These are phyloP conservation scores for Verticillium nonalfalfae DNA, from an alignment of 2,329 filamentous ascomycete species.

Conservation along the genomic window DNA sequence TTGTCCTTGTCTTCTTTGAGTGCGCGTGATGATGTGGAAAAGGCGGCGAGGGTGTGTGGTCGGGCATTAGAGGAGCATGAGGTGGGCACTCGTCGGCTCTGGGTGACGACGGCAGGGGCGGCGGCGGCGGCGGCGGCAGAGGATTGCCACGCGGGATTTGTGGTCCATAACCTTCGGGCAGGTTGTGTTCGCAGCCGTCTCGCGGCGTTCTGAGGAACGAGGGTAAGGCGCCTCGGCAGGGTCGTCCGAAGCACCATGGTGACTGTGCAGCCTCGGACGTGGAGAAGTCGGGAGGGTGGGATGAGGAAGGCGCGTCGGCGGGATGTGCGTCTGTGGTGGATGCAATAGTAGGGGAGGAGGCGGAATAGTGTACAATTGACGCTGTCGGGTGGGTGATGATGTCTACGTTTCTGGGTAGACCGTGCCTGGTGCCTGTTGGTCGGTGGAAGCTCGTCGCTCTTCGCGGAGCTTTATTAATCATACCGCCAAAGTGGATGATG, in stretches of 20 bases:
- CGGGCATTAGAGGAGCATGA: slow-evolving; percentile 5
- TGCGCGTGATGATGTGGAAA: slow-evolving; percentile 26
- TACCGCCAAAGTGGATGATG: not conserved
- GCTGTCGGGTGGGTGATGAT: not conserved
- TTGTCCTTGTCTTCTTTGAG: slow-evolving; percentile 30
- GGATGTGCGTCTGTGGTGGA: not conserved
- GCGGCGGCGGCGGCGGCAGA: slow-evolving; percentile 22
- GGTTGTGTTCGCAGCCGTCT: slow-evolving; percentile 15
- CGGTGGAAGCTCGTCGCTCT: slow-evolving; percentile 2
- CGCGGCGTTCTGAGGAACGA: slow-evolving; percentile 24
- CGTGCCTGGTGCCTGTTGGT: not conserved
- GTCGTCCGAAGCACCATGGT: slow-evolving; percentile 35
- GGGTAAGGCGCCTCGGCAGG: slow-evolving; percentile 29
- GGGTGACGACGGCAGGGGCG: slow-evolving; percentile 5
- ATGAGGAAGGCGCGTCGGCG: not conserved
- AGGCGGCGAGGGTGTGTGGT: slow-evolving; percentile 16
- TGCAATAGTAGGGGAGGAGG: not conserved
- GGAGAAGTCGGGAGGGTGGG: not conserved
- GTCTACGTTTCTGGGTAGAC: not conserved
- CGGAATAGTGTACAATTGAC: not conserved
- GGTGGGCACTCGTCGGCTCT: slow-evolving; percentile 18
- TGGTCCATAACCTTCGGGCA: slow-evolving; percentile 5
- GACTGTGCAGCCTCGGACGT: not conserved
- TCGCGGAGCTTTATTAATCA: slow-evolving; percentile 2
- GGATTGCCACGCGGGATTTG: slow-evolving; percentile 14